phyloP scores from a whole-genome alignment of 306 rosid species.

The Pyrus pyrifolia region DNA sequence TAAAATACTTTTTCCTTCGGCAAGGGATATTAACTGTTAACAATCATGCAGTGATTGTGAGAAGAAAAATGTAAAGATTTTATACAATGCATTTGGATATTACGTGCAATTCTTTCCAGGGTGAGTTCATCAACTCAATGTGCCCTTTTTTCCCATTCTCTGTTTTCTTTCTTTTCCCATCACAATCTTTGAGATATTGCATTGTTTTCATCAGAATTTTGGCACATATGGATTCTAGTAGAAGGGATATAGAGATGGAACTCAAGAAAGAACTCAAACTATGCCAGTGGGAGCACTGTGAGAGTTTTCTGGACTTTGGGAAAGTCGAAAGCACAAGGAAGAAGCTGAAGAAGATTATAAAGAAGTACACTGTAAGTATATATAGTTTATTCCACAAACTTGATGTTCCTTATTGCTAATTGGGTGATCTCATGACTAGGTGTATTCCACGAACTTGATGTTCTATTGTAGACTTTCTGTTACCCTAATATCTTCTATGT shows the following conservation, averaged over 20 bases:
- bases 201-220: slow-evolving; percentile 36
- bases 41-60: slow-evolving; percentile 36
- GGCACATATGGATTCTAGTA: slow-evolving; percentile 46
- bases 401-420: too few species aligned
- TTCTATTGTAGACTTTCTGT: too few species aligned
- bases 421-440: too few species aligned
- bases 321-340: slow-evolving; percentile 54
- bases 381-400: too few species aligned
- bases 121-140: slow-evolving; percentile 41
- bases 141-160: neutral
- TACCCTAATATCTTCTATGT: too few species aligned
- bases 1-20: neutral
- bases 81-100: slow-evolving; percentile 79
- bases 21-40: neutral
- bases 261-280: slow-evolving; percentile 55
- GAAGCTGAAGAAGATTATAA: slow-evolving; percentile 74
- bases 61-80: slow-evolving; percentile 35
- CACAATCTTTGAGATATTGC: neutral
- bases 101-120: slow-evolving; percentile 75
- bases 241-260: slow-evolving; percentile 50
- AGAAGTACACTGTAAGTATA: slow-evolving; percentile 68
- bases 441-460: too few species aligned
- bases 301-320: slow-evolving; percentile 48
- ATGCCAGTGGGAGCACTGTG: slow-evolving; percentile 61
- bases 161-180: neutral